Evolutionary conservation across 78 protist species (phyloP).

Genomic region (Dictyostelium purpureum): DNA sequence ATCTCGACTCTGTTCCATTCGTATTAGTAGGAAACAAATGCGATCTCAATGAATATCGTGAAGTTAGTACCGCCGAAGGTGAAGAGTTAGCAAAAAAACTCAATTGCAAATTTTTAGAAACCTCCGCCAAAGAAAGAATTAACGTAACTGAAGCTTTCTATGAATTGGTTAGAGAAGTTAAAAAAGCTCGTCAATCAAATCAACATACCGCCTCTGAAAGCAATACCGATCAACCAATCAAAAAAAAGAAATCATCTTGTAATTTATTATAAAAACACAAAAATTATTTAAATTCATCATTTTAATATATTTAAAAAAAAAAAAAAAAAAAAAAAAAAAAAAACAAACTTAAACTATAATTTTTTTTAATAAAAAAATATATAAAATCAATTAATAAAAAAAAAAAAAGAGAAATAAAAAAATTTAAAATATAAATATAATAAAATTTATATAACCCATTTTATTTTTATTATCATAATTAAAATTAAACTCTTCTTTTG

Average conservation of each 20-base stretch:
- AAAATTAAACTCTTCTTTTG: no score
- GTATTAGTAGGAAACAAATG: conserved; percentile 94
- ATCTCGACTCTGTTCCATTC: conserved; percentile 79
- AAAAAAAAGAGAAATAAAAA: no score
- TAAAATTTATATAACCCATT: no score
- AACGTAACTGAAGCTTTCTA: conserved; percentile 76
- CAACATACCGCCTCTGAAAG: neutral
- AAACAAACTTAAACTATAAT: neutral
- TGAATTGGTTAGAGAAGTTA: conserved; percentile 76
- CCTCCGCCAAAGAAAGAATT: conserved; percentile 70
- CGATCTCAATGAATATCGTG: conserved; percentile 88
- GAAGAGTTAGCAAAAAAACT: conserved; percentile 74
- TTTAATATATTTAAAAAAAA: no score
- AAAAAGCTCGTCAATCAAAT: conserved; percentile 2
- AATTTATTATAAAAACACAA: conserved; percentile 22
- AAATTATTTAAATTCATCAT: neutral
- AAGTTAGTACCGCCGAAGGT: conserved; percentile 74
- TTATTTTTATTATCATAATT: no score
- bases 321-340: neutral
- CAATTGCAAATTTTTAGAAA: conserved; percentile 74
- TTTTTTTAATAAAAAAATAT: no score
- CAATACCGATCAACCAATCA: neutral
- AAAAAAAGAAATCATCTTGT: conserved; percentile 58
- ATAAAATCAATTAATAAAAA: no score
- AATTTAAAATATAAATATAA: no score